Conservation (phyloP, 1,284 basidiomycete genomes). For the Pseudozyma sp. region DNA sequence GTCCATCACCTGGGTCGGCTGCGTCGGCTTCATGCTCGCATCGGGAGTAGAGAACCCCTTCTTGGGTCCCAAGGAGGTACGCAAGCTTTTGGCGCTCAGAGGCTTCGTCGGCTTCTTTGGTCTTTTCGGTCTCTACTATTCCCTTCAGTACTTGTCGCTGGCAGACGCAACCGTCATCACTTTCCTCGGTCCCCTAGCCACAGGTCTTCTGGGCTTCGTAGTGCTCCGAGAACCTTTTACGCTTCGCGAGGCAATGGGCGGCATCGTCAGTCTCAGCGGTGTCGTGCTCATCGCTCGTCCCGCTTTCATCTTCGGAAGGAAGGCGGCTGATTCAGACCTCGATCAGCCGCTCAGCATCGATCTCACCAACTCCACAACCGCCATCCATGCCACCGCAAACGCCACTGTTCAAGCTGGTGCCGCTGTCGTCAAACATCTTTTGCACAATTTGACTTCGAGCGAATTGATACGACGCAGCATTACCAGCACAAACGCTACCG, state of each 20-base stretch:
- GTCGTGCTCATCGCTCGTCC: constrained; percentile 74
- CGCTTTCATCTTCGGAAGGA: constrained; percentile 46
- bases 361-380: constrained; percentile 3
- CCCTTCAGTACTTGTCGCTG: constrained; percentile 77
- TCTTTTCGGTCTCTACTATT: constrained; percentile 76
- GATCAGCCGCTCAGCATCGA: constrained; percentile 18
- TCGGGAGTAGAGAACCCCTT: constrained; percentile 76
- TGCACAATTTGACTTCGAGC: constrained; percentile 17
- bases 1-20: constrained; percentile 70
- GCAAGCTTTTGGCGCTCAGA: constrained; percentile 74
- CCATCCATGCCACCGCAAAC: constrained; percentile 1
- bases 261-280: constrained; percentile 75
- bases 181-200: constrained; percentile 79
- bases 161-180: constrained; percentile 82
- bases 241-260: constrained; percentile 75
- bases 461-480: constrained; percentile 11
- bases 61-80: constrained; percentile 77
- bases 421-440: constrained; percentile 21
- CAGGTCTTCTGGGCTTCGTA: constrained; percentile 77
- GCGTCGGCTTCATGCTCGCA: constrained; percentile 56
- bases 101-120: constrained; percentile 75
- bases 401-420: constrained; percentile 13
- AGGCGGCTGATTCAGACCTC: constrained; percentile 34
- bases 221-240: constrained; percentile 78
- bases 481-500: constrained; percentile 2